Base-by-base conservation (phyloP, 331 rosid species). In the Prunus yedoensis region DNA sequence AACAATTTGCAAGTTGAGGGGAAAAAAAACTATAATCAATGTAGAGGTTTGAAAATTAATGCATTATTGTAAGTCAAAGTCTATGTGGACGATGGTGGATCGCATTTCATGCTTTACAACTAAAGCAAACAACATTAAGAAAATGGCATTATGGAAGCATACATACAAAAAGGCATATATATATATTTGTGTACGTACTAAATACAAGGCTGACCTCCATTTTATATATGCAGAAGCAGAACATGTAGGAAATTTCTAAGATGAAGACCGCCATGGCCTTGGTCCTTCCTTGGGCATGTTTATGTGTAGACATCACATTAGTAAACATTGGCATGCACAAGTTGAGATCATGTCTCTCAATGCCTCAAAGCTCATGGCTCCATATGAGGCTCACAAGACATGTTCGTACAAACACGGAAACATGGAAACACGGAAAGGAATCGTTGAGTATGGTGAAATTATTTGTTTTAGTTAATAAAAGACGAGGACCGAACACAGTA, bases 391-490 rank as follows among this genome's bases (percentile, higher is more conserved):
- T 73, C 53, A 2, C 62, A 77, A 84, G 79, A 83, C 79, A 70
- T 87, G 93, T 80, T 77, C 74, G 82, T 85, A 63, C 85, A 68
- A 76, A 81, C 81, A 81, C 71, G 74, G n/a, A n/a, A n/a, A n/a
- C n/a, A n/a, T n/a, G n/a, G n/a, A n/a, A 14, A 38, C 43, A 38
- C 9, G 0, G 2, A 38, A 21, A 70, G 69, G 74, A 80, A 84
- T 70, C 61, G 0, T 7, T 38, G 43, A 38, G 43, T 38, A 7
- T 1, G 0, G 43, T 38, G 43, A 38, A 38, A 1, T 38, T 7
- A 7, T 38, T 38, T 38, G 8, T 35, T 38, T 38, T 38, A 38
- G 43, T 38, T 38, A 38, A 38, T 38, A 1, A 1, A 38, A 7
- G 9, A 38, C 0, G 43, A 38, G 2, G 0, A 38, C 1, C 2